A percentile compares a stretch with the other conserved stretches of the same genome.
Conservation (phyloP, 257 asterid genomes). For the Voacanga thouarsii region DNA sequence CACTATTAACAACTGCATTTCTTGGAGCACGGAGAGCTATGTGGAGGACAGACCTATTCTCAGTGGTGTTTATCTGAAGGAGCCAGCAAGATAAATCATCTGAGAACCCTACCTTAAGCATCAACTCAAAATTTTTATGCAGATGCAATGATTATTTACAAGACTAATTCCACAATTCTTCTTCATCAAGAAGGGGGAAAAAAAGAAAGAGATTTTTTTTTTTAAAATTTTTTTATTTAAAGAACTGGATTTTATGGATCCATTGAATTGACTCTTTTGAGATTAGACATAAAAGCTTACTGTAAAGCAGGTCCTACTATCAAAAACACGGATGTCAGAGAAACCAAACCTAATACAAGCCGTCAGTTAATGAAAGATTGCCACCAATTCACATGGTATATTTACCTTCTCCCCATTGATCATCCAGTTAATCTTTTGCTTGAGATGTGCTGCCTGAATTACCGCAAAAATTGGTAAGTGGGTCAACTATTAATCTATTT, state of each 20-base stretch:
- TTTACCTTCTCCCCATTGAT: slow-evolving; percentile 91
- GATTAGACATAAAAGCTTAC: background rate
- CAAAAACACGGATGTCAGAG: background rate
- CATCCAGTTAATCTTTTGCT: slow-evolving; percentile 78
- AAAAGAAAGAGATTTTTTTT: background rate
- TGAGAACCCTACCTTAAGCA: slow-evolving; percentile 6
- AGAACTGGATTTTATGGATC: background rate
- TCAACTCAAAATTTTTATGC: background rate
- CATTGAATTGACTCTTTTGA: background rate
- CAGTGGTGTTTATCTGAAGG: slow-evolving; percentile 89
- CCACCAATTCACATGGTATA: background rate
- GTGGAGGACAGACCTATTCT: slow-evolving; percentile 92
- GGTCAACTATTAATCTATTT: slow-evolving; percentile 6
- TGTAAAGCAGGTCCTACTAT: background rate
- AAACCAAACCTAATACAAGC: background rate
- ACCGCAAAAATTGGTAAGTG: slow-evolving; percentile 23
- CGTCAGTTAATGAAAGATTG: background rate
- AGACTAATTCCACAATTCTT: background rate
- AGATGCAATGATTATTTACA: background rate
- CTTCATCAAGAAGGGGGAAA: background rate
- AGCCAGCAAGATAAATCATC: slow-evolving; percentile 19
- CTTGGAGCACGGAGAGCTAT: slow-evolving; percentile 94
- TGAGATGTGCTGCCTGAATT: slow-evolving; percentile 75
- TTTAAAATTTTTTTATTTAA: background rate
- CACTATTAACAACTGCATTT: slow-evolving; percentile 71